Evolutionary conservation across 305 asterid genomes (phyloP).

Genomic region (Solanum aculeatissimum): DNA sequence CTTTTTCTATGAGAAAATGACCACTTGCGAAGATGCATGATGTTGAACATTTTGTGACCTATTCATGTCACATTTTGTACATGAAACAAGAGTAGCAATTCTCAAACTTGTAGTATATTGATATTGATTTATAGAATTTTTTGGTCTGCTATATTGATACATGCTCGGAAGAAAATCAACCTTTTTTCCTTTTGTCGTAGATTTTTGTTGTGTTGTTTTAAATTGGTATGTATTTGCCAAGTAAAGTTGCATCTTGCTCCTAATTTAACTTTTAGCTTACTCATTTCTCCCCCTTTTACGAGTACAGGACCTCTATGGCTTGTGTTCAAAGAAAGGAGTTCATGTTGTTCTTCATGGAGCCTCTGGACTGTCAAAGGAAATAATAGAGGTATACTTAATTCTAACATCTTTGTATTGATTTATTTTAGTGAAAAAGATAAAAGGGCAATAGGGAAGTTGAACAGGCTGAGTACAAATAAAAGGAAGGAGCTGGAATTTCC

Average conservation of each 20-base stretch:
- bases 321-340: conserved; percentile 63
- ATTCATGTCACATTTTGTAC: background rate
- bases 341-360: conserved; percentile 94
- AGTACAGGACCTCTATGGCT: conserved; percentile 56
- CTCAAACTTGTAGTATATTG: background rate
- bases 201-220: background rate
- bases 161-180: background rate
- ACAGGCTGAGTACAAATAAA: background rate
- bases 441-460: background rate
- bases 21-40: background rate
- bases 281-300: background rate
- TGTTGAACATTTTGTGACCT: background rate
- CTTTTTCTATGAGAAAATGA: background rate
- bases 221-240: background rate
- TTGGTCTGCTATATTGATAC: background rate
- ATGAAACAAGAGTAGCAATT: background rate
- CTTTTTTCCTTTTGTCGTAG: background rate
- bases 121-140: background rate
- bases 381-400: conserved; percentile 45
- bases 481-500: background rate
- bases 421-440: background rate
- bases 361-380: conserved; percentile 75
- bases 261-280: background rate
- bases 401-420: background rate
- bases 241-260: background rate